Percentiles rank a stretch among this genome's conserved stretches.
These are phyloP conservation scores for Diophrys appendiculata DNA, from an alignment of 73 alveolate genomes.

Conservation along the genomic window DNA sequence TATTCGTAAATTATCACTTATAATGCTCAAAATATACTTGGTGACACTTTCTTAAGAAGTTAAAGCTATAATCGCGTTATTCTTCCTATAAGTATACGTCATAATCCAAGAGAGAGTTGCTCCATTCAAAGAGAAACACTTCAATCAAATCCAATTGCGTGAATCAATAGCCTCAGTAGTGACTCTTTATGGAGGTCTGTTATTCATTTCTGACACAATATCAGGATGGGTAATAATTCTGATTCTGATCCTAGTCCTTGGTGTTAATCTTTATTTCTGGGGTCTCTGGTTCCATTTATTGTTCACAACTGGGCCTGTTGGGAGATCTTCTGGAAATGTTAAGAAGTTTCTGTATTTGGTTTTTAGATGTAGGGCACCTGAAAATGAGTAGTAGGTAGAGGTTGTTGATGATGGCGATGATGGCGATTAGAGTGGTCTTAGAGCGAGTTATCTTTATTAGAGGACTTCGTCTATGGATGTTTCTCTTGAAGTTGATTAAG, in stretches of 20 bases:
- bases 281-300: not conserved
- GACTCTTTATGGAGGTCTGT: not conserved
- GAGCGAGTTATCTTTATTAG: too few species aligned
- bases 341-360: too few species aligned
- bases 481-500: too few species aligned
- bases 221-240: not conserved
- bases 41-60: not conserved
- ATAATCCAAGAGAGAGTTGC: not conserved
- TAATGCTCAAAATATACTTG: not conserved
- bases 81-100: not conserved
- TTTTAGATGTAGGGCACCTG: too few species aligned
- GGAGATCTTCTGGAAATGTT: too few species aligned
- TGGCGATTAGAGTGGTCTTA: too few species aligned
- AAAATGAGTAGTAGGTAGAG: too few species aligned
- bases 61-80: not conserved
- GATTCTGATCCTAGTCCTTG: not conserved
- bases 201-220: not conserved
- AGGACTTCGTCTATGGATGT: too few species aligned
- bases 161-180: constrained; percentile 4
- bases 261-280: not conserved
- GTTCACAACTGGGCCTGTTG: not conserved
- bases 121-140: not conserved
- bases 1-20: not conserved
- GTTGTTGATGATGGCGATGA: too few species aligned
- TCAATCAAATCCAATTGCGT: not conserved